Conservation (phyloP, 371 early-diverging fungal species). For the Mortierella sp. region DNA sequence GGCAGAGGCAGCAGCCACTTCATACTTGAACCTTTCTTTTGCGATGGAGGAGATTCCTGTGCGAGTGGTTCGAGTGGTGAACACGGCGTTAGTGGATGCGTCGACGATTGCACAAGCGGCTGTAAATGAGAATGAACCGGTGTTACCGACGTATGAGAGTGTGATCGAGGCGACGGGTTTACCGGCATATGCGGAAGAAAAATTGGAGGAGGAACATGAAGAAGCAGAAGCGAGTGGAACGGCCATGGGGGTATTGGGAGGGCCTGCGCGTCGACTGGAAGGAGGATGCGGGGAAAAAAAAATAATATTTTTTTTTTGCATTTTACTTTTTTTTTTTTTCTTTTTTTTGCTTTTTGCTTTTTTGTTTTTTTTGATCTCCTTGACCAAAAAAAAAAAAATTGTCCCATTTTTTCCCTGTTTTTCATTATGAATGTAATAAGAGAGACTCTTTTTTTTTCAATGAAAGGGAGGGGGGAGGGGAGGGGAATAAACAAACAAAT, state of each 20-base stretch:
- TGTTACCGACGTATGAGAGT: constrained; percentile 51
- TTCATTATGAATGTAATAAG: too few species aligned
- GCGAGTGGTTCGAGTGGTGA: constrained; percentile 46
- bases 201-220: constrained; percentile 44
- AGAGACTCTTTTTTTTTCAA: background rate
- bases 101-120: constrained; percentile 44
- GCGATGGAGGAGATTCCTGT: constrained; percentile 51
- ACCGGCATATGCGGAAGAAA: constrained; percentile 51
- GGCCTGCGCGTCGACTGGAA: constrained; percentile 44
- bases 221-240: constrained; percentile 48
- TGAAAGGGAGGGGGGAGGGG: too few species aligned
- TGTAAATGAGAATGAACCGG: constrained; percentile 43
- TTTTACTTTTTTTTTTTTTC: background rate
- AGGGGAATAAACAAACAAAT: too few species aligned
- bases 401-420: too few species aligned
- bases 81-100: constrained; percentile 44
- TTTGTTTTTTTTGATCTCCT: background rate
- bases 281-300: constrained; percentile 36
- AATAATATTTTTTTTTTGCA: background rate
- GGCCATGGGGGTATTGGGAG: constrained; percentile 40
- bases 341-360: background rate
- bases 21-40: constrained; percentile 17
- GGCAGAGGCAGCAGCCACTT: background rate
- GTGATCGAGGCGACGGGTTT: constrained; percentile 53
- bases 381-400: too few species aligned